Conservation (phyloP, 768 basidiomycete genomes). For the Austroboletus eburneus region DNA sequence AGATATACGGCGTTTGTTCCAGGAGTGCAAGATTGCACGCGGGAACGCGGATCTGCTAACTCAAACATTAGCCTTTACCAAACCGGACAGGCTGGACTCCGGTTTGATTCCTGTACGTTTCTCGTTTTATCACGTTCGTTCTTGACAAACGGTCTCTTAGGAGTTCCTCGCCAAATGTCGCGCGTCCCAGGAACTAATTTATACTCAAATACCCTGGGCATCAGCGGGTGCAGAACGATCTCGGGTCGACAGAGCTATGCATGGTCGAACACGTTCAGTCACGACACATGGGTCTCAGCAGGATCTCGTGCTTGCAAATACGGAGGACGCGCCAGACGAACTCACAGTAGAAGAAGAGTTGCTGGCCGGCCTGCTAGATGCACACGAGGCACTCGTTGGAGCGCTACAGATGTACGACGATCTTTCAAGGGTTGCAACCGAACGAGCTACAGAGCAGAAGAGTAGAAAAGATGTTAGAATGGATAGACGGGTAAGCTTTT, state of each 20-base stretch:
- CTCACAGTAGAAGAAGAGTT: constrained; percentile 72
- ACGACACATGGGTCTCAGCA: constrained; percentile 19
- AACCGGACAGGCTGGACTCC: constrained; percentile 64
- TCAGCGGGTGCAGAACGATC: constrained; percentile 75
- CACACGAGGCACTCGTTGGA: constrained; percentile 67
- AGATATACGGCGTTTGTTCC: constrained; percentile 75
- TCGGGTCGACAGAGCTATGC: constrained; percentile 33
- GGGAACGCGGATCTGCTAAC: constrained; percentile 76
- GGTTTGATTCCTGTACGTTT: constrained; percentile 60
- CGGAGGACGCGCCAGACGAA: constrained; percentile 36
- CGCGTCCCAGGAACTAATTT: constrained; percentile 79
- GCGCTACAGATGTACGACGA: constrained; percentile 77
- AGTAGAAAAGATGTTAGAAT: constrained; percentile 67
- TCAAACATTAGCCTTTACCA: constrained; percentile 65
- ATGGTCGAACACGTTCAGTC: constrained; percentile 14
- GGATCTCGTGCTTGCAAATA: constrained; percentile 20
- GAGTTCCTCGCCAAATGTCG: constrained; percentile 81
- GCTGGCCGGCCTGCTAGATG: constrained; percentile 64
- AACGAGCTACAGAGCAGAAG: constrained; percentile 54
- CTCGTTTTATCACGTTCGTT: background rate
- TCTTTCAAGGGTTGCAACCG: constrained; percentile 60
- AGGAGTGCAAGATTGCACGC: constrained; percentile 80
- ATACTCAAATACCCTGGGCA: constrained; percentile 89
- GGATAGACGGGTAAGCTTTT: constrained; percentile 54
- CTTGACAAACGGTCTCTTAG: constrained; percentile 35